phyloP scores from a whole-genome alignment of 768 basidiomycete genomes.

The Astraeus odoratus region DNA sequence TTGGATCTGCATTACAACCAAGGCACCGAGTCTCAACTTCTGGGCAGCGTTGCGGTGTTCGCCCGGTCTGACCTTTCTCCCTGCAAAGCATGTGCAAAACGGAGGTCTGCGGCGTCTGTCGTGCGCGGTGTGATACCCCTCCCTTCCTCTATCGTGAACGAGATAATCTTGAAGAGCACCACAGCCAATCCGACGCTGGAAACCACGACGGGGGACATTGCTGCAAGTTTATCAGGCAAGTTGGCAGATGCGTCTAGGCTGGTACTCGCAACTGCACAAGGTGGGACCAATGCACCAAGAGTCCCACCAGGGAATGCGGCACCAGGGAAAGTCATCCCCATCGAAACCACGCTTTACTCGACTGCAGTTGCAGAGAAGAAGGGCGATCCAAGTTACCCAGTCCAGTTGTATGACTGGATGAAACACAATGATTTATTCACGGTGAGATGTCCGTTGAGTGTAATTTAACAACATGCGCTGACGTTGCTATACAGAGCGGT shows the following conservation, averaged over 20 bases:
- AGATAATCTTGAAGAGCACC: constrained; percentile 12
- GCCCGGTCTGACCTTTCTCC: constrained; percentile 16
- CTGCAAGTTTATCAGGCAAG: constrained; percentile 9
- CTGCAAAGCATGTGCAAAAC: constrained; percentile 18
- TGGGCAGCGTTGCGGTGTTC: constrained; percentile 21
- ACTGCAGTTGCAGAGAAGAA: constrained; percentile 16
- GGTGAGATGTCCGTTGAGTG: no score
- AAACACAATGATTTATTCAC: constrained; percentile 14
- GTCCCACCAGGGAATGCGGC: constrained; percentile 4
- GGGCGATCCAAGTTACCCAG: constrained; percentile 11
- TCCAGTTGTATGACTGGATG: constrained; percentile 18
- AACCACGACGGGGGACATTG: constrained; percentile 9
- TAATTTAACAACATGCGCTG: no score
- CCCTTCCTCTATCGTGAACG: constrained; percentile 15
- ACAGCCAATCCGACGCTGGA: constrained; percentile 9
- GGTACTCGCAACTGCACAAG: constrained; percentile 13
- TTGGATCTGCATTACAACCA: constrained; percentile 16
- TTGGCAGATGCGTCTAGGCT: constrained; percentile 12
- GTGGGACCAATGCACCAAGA: neutral
- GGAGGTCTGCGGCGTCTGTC: constrained; percentile 12
- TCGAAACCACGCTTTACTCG: constrained; percentile 17
- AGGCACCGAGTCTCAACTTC: constrained; percentile 2
- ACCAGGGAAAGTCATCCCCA: constrained; percentile 12
- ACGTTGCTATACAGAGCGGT: no score
- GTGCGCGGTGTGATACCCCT: constrained; percentile 22